A percentile compares a stretch with the other conserved stretches of the same genome.
phyloP scores from a whole-genome alignment of 495 filamentous ascomycete species.

The Aspergillus diversus region DNA sequence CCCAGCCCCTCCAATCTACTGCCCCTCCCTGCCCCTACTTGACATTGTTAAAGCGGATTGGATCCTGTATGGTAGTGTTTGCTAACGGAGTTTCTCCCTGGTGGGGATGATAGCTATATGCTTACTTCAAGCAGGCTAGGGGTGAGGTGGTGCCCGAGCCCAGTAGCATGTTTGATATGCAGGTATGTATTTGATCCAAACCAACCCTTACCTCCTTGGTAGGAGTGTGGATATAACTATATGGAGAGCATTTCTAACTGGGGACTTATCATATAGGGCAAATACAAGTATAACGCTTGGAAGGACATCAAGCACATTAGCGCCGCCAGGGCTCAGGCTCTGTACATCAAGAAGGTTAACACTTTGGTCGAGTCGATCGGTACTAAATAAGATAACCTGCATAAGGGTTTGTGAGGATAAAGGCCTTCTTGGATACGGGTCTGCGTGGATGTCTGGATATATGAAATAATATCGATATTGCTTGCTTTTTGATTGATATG shows the following conservation, averaged over 20 bases:
- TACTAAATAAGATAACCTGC: slow-evolving; percentile 12
- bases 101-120: slow-evolving; percentile 53
- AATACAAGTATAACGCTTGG: slow-evolving; percentile 80
- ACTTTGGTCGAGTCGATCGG: slow-evolving; percentile 69
- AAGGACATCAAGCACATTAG: slow-evolving; percentile 61
- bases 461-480: background rate
- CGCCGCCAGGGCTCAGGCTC: slow-evolving; percentile 66
- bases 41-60: no score
- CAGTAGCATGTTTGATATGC: slow-evolving; percentile 49
- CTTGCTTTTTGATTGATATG: background rate
- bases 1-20: background rate
- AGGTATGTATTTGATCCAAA: slow-evolving; percentile 39
- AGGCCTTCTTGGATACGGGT: background rate
- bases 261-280: slow-evolving; percentile 54
- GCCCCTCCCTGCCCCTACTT: no score
- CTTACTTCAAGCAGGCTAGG: slow-evolving; percentile 59
- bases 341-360: slow-evolving; percentile 75
- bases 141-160: slow-evolving; percentile 49
- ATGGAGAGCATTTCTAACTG: background rate
- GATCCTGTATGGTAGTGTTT: slow-evolving; percentile 5
- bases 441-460: background rate
- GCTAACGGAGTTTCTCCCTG: slow-evolving; percentile 6
- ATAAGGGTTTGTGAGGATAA: background rate
- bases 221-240: background rate
- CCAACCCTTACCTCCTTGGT: background rate